These are phyloP conservation scores for Solanum hybrid DNA, from an alignment of 305 asterid species.

Conservation along the genomic window DNA sequence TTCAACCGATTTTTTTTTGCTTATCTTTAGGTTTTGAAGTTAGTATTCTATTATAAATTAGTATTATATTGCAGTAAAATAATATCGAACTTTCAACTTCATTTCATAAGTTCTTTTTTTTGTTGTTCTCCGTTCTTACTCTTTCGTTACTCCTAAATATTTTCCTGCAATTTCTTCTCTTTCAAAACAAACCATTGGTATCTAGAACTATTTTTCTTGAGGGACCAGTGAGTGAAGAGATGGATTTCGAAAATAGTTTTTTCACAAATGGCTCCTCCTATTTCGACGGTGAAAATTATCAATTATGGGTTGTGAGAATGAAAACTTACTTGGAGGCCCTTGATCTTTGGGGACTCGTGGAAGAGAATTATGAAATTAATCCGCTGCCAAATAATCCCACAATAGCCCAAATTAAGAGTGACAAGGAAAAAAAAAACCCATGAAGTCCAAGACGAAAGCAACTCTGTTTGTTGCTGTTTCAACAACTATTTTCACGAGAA, in stretches of 20 bases:
- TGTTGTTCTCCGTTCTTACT: neutral
- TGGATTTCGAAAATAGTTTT: neutral
- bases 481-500: neutral
- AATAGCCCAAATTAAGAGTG: neutral
- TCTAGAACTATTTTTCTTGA: neutral
- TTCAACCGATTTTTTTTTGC: neutral
- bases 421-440: neutral
- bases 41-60: neutral
- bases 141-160: neutral
- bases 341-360: neutral
- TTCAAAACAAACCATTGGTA: neutral
- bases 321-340: neutral
- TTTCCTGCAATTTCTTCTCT: neutral
- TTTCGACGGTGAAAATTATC: neutral
- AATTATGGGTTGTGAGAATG: neutral
- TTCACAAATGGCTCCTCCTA: neutral
- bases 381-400: neutral
- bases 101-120: neutral
- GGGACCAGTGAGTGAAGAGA: neutral
- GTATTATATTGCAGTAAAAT: neutral
- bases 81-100: neutral
- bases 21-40: neutral
- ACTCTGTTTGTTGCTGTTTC: neutral
- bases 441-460: neutral
- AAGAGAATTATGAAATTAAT: neutral